Evolutionary conservation across 1,139 yeast species (phyloP), one percentile per base, ranked within the genome.

Genomic region (Citeromyces siamensis): DNA sequence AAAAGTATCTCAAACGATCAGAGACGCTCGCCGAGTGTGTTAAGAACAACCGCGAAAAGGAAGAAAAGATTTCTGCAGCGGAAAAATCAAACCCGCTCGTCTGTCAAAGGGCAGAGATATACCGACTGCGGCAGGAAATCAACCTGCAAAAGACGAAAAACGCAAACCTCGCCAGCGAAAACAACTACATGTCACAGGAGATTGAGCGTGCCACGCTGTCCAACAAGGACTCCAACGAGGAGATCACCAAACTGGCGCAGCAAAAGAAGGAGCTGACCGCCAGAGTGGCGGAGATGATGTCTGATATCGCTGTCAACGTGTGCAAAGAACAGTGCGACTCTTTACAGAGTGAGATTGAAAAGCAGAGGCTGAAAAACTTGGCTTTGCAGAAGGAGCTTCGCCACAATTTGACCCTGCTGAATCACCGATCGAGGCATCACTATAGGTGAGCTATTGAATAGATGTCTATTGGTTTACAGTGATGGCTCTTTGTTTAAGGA

Each of bases 121-220:
- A 32, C 13, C 19, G 22, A 9, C 19, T 32, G 19, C 19, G 19
- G 21, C 8, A 19, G 6, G 19, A 18, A 22, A 18, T 32, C 19
- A 17, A 32, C 8, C 2, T 10, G 17, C 10, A 10, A 4, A 17
- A 18, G 22, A 16, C n/a, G n/a, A 19, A 14, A 32, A 32, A 6
- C n/a, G 9, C 34, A 3, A 32, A 32, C 12, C 13, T 32, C 13
- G 22, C 13, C 6, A 32, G 22, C 23, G 95, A 85, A 47, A 71
- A 66, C 40, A 70, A 62, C 37, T 85, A 82, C 51, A 79, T 81
- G 73, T 56, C 63, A 7, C 63, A 62, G 29, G 94, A 86, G 53
- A 71, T 75, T 38, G 65, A 64, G 35, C 71, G 76, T 42, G 84
- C 93, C 0, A 51, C 62, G 2, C 55, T 59, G 5, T 70, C 88